phyloP scores from a whole-genome alignment of 805 yeast genomes.

The Candida chauliodis region DNA sequence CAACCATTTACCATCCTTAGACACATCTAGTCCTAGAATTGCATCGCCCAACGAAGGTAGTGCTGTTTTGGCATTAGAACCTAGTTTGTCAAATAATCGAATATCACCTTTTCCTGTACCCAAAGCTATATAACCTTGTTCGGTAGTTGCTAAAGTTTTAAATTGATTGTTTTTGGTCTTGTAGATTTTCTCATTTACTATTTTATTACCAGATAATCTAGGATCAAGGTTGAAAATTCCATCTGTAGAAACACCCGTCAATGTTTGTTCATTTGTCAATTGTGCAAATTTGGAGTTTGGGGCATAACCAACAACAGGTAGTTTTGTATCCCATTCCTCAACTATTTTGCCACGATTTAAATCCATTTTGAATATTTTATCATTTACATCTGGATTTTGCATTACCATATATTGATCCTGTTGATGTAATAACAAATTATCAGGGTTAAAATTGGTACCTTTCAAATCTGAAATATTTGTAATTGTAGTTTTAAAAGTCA shows the following conservation, averaged over 20 bases:
- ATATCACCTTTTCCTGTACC: conserved; percentile 76
- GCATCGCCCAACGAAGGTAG: conserved; percentile 83
- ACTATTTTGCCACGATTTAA: conserved; percentile 73
- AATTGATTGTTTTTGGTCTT: conserved; percentile 51
- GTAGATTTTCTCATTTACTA: conserved; percentile 54
- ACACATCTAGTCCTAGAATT: conserved; percentile 61
- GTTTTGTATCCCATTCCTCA: conserved; percentile 73
- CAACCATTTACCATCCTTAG: conserved; percentile 79
- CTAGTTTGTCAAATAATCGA: conserved; percentile 67
- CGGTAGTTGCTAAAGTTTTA: conserved; percentile 66
- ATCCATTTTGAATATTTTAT: conserved; percentile 67
- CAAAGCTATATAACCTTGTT: conserved; percentile 68
- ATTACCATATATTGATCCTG: conserved; percentile 68
- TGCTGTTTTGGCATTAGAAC: conserved; percentile 71
- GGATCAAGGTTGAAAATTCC: conserved; percentile 80
- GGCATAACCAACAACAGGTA: conserved; percentile 55
- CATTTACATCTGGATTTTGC: conserved; percentile 46
- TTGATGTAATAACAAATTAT: conserved; percentile 70
- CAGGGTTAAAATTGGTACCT: conserved; percentile 52
- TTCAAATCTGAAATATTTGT: conserved; percentile 49
- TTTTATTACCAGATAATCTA: conserved; percentile 52
- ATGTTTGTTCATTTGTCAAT: conserved; percentile 67
- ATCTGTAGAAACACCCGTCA: conserved; percentile 64
- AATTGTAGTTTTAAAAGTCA: conserved; percentile 68
- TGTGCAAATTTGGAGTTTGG: conserved; percentile 76